These are phyloP conservation scores for Hericium rajendrae DNA, from an alignment of 768 basidiomycete genomes.

Conservation along the genomic window DNA sequence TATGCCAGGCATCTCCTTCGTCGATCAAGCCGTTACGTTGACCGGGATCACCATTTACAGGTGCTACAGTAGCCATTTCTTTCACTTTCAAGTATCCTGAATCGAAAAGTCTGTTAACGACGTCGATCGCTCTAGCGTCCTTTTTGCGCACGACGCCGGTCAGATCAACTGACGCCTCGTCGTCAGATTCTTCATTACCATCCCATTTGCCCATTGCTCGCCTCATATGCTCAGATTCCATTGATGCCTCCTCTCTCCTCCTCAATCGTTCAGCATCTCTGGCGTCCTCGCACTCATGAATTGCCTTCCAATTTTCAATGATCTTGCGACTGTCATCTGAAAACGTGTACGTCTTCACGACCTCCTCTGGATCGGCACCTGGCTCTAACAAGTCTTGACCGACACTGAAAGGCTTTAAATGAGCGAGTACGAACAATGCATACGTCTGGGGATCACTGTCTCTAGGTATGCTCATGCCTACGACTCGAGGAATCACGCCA, in stretches of 20 bases:
- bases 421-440: constrained; percentile 13
- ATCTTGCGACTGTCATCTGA: constrained; percentile 1
- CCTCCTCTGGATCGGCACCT: not conserved
- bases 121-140: not conserved
- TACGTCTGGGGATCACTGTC: not conserved
- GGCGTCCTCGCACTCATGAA: constrained; percentile 26
- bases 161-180: not conserved
- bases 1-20: no score
- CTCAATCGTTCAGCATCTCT: constrained; percentile 21
- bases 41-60: no score
- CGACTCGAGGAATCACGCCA: constrained; percentile 7
- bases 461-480: constrained; percentile 13
- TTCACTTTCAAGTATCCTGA: no score
- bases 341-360: not conserved
- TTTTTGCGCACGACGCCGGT: no score
- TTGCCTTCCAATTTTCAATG: constrained; percentile 24
- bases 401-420: constrained; percentile 15
- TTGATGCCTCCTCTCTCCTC: not conserved
- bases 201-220: not conserved
- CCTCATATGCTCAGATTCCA: not conserved
- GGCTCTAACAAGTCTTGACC: no score
- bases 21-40: no score
- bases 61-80: no score
- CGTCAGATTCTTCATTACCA: not conserved
- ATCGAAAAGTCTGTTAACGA: not conserved